These are phyloP conservation scores for Coniochaeta pulveracea DNA, from an alignment of 2,329 filamentous ascomycete genomes.

Conservation along the genomic window DNA sequence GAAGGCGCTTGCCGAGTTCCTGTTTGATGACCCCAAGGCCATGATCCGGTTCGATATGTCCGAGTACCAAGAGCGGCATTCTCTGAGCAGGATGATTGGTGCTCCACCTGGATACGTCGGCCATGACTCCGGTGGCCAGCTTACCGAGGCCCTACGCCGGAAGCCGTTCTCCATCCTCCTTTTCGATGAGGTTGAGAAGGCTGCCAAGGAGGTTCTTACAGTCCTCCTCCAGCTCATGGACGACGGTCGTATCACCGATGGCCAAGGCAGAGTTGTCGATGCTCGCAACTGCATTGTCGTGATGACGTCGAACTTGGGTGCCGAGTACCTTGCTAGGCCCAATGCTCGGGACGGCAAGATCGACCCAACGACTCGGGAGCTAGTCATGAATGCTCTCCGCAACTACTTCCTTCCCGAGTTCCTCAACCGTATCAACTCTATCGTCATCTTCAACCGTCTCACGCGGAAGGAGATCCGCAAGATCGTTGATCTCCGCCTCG, in stretches of 20 bases:
- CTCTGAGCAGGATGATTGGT: constrained; percentile 93
- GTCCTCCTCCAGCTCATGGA: constrained; percentile 99
- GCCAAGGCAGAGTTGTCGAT: constrained; percentile 88
- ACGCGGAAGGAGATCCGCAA: constrained; percentile 81
- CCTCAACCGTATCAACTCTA: constrained; percentile 92
- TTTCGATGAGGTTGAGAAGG: constrained; percentile 98
- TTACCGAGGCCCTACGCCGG: constrained; percentile 87
- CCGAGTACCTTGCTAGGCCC: constrained; percentile 80
- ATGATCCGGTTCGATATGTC: constrained; percentile 99
- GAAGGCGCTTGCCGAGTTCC: constrained; percentile 92
- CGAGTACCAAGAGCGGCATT: constrained; percentile 95
- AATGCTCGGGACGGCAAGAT: constrained; percentile 72
- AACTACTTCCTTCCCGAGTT: constrained; percentile 98
- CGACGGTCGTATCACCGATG: constrained; percentile 95
- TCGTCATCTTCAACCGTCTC: constrained; percentile 97
- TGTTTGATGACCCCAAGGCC: constrained; percentile 92
- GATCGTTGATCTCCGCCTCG: constrained; percentile 85
- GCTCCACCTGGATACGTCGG: constrained; percentile 95
- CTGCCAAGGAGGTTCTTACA: constrained; percentile 92
- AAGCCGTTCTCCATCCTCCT: constrained; percentile 96
- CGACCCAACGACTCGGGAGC: constrained; percentile 71
- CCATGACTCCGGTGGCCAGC: constrained; percentile 88
- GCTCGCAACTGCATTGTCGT: constrained; percentile 98
- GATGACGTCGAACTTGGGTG: constrained; percentile 96
- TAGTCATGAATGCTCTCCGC: constrained; percentile 83